Base-by-base conservation (phyloP, 805 yeast species). In the Metschnikowia aberdeeniae region DNA sequence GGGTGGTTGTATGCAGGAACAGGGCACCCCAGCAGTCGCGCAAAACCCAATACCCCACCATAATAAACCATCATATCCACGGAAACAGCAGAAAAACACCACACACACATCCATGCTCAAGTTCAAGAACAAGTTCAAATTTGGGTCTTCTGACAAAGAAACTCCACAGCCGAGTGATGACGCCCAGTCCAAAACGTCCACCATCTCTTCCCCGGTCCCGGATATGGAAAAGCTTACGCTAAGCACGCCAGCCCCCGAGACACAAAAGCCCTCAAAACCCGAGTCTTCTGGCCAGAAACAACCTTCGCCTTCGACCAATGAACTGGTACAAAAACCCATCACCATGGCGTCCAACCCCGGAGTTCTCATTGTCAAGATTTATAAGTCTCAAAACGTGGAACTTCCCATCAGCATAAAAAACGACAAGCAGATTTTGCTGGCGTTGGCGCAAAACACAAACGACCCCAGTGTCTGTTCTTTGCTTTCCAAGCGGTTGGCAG, bases 371-470 rank as follows among this genome's bases (percentile, higher is more conserved):
- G 83, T 89, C 24, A 86, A 86, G 59, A 76, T 89, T 9, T 86
- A 86, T 59, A 78, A 80, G 33, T 86, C 90, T 31, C 75, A 77
- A 47, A 78, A 80, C 41, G 75, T 89, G 52, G 72, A 72, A 38
- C 73, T 89, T 40, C 96, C 97, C 5, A 79, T 85, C 38, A 79
- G 80, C 24, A 71, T 86, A 46, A 80, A 79, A 46, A 79, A 83
- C 46, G 84, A 80, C 63, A 79, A 77, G 56, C 81, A 75, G 50
- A 77, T 81, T 19, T 63, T 86, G 41, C 71, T 78, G n/a, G 84
- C 84, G 47, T 68, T 86, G 49, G 80, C 86, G n/a, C 68, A 70
- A 41, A 77, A 86, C 45, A 60, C 75, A 28, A 63, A 62, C 43
- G 68, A 64, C 51, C 68, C 64, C 17, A 40, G 22, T 24, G 49